Percentiles rank a stretch among this genome's conserved stretches.
These are phyloP conservation scores for Plasmodium chabaudi DNA, from an alignment of 169 alveolate species.

Conservation along the genomic window DNA sequence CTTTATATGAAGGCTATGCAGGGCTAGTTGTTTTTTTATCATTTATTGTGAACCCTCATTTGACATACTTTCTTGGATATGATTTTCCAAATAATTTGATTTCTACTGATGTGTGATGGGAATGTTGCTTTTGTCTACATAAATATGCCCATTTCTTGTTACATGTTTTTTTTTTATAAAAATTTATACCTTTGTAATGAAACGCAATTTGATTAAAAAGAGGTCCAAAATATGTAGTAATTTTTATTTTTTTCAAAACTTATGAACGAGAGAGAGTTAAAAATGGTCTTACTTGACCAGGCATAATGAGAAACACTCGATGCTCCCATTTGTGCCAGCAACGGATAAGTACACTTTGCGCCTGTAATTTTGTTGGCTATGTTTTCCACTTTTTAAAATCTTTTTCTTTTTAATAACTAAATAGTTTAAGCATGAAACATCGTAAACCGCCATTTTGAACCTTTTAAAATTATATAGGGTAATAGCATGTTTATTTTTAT, in stretches of 20 bases:
- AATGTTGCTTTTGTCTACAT: neutral
- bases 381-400: too few relatives aligned
- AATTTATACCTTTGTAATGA: too few relatives aligned
- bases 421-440: constrained; percentile 48
- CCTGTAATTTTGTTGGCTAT: too few relatives aligned
- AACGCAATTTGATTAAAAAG: too few relatives aligned
- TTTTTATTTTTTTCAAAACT: too few relatives aligned
- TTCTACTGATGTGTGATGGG: neutral
- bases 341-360: constrained; percentile 5
- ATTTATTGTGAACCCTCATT: constrained; percentile 32
- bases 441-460: constrained; percentile 64
- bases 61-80: constrained; percentile 27
- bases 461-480: neutral
- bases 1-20: constrained; percentile 58
- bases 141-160: too few relatives aligned
- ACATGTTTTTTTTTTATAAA: too few relatives aligned
- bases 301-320: constrained; percentile 1
- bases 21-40: constrained; percentile 38
- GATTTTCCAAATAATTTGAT: constrained; percentile 13
- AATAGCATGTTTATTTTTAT: neutral
- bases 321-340: constrained; percentile 17
- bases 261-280: too few relatives aligned
- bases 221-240: too few relatives aligned
- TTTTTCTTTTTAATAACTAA: constrained; percentile 18
- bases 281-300: neutral